phyloP scores from a whole-genome alignment of 305 asterid species.

The Fraxinus baroniana region DNA sequence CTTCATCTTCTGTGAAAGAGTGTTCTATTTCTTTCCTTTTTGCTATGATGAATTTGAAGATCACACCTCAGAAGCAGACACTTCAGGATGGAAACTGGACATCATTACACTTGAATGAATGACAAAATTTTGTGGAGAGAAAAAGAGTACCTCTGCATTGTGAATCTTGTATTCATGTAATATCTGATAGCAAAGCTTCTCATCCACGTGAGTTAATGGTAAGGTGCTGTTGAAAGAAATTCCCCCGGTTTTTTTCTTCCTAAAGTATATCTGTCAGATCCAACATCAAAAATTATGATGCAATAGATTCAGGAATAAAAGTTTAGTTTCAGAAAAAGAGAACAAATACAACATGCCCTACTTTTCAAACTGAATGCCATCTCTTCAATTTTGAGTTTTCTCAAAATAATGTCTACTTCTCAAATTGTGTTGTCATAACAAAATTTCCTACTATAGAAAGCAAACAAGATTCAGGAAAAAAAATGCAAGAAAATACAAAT shows the following conservation, averaged over 20 bases:
- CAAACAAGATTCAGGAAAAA: slow-evolving; percentile 10
- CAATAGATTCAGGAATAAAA: background rate
- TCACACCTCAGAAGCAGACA: background rate
- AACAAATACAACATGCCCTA: background rate
- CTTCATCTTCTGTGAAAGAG: background rate
- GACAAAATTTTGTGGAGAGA: background rate
- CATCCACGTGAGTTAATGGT: slow-evolving; percentile 85
- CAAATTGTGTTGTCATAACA: background rate
- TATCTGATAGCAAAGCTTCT: slow-evolving; percentile 98
- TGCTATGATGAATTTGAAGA: background rate
- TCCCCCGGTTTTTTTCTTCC: slow-evolving; percentile 96
- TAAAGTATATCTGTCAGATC: slow-evolving; percentile 82
- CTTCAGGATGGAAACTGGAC: background rate
- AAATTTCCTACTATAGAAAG: background rate
- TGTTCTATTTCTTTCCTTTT: background rate
- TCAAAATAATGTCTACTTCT: background rate
- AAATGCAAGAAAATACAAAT: slow-evolving; percentile 7
- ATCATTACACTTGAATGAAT: background rate
- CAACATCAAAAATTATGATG: slow-evolving; percentile 13
- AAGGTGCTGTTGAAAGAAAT: slow-evolving; percentile 92
- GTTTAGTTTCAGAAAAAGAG: background rate
- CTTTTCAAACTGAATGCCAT: background rate
- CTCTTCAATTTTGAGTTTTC: background rate
- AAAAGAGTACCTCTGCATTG: slow-evolving; percentile 84
- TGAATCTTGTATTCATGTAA: slow-evolving; percentile 93